These are phyloP conservation scores for Camelina neglecta DNA, from an alignment of 345 rosid species.

Conservation along the genomic window DNA sequence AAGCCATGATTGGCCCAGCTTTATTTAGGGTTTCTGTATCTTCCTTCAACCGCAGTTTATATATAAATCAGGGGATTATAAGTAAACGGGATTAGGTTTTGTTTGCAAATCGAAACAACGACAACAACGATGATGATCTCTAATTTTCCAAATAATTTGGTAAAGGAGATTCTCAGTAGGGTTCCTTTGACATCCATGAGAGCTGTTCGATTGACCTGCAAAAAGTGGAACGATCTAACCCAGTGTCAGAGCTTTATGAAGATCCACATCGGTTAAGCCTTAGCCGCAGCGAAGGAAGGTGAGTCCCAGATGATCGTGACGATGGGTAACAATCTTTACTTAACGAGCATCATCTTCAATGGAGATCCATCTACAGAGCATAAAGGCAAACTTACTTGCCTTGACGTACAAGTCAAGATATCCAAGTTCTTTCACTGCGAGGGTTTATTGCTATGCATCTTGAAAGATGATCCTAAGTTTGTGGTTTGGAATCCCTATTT, in stretches of 20 bases:
- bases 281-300: neutral
- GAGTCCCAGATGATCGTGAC: neutral
- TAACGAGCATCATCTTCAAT: neutral
- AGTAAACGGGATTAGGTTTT: too few species aligned
- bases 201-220: neutral
- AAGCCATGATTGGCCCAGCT: too few species aligned
- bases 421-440: neutral
- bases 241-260: neutral
- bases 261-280: neutral
- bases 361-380: neutral
- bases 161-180: neutral
- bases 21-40: neutral
- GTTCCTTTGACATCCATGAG: neutral
- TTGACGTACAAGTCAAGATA: neutral
- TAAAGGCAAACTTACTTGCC: neutral
- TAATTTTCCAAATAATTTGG: neutral
- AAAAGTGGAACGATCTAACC: neutral
- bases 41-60: neutral
- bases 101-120: neutral
- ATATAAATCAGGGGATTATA: neutral
- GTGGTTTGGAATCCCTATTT: conserved; percentile 3
- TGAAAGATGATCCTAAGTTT: neutral
- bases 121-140: neutral
- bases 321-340: neutral
- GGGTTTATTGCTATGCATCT: conserved; percentile 5